Base-by-base conservation (phyloP, 352 stramenopile genomes). In the Pythium graminicola region DNA sequence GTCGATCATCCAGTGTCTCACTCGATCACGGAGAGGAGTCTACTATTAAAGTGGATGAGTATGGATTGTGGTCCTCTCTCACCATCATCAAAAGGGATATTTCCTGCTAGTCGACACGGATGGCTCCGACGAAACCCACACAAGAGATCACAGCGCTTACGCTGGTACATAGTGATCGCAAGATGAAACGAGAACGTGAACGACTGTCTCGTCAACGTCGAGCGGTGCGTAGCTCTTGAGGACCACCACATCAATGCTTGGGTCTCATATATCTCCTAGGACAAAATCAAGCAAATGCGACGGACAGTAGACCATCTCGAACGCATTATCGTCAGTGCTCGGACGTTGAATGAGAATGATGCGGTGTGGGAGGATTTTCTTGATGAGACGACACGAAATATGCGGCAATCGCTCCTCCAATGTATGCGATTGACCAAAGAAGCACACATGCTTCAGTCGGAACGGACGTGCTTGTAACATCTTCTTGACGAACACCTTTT, bases 351-450 rank as follows among this genome's bases (percentile, higher is more conserved):
- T 16, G 40, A 47, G 7, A 5, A 13, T 9, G 23, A 6, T 16
- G 40, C 19, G 8, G 32, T 53, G 19, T 53, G 46, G 46, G 46
- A 53, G 13, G 46, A 55, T 7, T 55, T 55, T 28, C 22, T 45
- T 1, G 50, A 58, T 35, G 29, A n/a, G n/a, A n/a, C n/a, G n/a
- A n/a, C n/a, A n/a, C n/a, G n/a, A n/a, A n/a, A n/a, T n/a, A n/a
- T n/a, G n/a, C n/a, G n/a, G n/a, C n/a, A n/a, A n/a, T n/a, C n/a
- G n/a, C n/a, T n/a, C n/a, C n/a, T n/a, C 29, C 29, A 13, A 35
- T 35, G 29, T 35, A 7, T 35, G 7, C 29, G 13, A 13, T 13
- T 35, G 7, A 35, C 29, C 7, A 35, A 35, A 13, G 29, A 35
- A 35, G 29, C 29, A 41, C 3, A 29, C 17, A n/a, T 6, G 39